Conservation (phyloP, 805 yeast species). For the Starmerella ratchasimensis region DNA sequence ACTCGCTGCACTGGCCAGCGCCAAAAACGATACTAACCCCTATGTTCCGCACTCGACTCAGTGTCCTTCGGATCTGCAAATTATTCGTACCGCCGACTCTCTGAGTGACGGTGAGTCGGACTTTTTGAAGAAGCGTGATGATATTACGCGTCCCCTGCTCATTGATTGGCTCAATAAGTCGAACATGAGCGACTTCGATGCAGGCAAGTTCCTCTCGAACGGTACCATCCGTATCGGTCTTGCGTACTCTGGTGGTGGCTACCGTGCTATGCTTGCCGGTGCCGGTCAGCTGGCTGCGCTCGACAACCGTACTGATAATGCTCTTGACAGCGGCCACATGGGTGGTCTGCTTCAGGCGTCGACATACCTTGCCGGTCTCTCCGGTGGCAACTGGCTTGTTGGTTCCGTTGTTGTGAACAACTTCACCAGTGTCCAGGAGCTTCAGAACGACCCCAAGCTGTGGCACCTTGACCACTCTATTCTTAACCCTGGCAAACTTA, state of each 20-base stretch:
- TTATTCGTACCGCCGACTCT: constrained; percentile 25
- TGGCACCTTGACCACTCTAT: constrained; percentile 26
- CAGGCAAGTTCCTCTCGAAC: constrained; percentile 24
- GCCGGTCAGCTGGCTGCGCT: constrained; percentile 43
- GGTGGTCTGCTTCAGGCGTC: constrained; percentile 44
- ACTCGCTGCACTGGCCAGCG: constrained; percentile 2
- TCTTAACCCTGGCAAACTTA: constrained; percentile 17
- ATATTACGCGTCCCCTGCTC: constrained; percentile 29
- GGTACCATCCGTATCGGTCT: constrained; percentile 26
- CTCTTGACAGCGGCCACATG: constrained; percentile 26
- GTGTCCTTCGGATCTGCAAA: constrained; percentile 29
- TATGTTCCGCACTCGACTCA: constrained; percentile 26
- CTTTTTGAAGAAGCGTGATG: constrained; percentile 25
- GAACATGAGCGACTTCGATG: constrained; percentile 37
- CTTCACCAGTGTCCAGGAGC: constrained; percentile 26
- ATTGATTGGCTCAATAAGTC: constrained; percentile 34
- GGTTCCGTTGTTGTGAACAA: constrained; percentile 34
- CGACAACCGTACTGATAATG: constrained; percentile 33
- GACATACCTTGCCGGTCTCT: constrained; percentile 47
- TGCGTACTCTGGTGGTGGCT: constrained; percentile 82
- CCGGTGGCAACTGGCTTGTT: constrained; percentile 64
- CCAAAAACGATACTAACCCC: constrained; percentile 13
- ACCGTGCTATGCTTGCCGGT: constrained; percentile 45
- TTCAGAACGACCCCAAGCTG: constrained; percentile 17
- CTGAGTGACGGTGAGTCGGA: constrained; percentile 22